phyloP scores from a whole-genome alignment of 768 basidiomycete genomes.

The Mycena rosella region DNA sequence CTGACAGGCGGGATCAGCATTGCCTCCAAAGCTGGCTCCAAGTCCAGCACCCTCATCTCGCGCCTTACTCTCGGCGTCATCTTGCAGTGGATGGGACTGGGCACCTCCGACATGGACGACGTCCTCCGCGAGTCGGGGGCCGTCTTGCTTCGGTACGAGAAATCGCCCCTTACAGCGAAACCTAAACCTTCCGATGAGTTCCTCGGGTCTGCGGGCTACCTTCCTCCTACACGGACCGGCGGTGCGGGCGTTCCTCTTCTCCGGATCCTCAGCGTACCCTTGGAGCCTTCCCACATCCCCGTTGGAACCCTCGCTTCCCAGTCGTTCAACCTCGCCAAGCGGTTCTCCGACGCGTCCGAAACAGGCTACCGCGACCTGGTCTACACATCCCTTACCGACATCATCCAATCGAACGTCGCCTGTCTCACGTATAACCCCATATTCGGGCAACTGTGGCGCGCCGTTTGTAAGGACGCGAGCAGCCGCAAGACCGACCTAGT shows the following conservation, averaged over 20 bases:
- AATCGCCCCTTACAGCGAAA: slow-evolving; percentile 31
- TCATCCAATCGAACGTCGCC: slow-evolving; percentile 44
- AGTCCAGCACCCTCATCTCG: slow-evolving; percentile 36
- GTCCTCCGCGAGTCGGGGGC: slow-evolving; percentile 27
- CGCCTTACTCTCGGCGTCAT: slow-evolving; percentile 42
- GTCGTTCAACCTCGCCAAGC: slow-evolving; percentile 38
- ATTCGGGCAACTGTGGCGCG: slow-evolving; percentile 47
- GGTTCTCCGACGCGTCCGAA: slow-evolving; percentile 38
- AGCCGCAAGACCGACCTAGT: slow-evolving; percentile 36
- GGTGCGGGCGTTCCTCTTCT: slow-evolving; percentile 6
- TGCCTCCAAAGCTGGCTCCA: slow-evolving; percentile 20
- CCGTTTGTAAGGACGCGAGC: slow-evolving; percentile 42
- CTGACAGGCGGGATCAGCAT: slow-evolving; percentile 42
- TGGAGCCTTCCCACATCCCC: slow-evolving; percentile 33
- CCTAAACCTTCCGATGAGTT: slow-evolving; percentile 35
- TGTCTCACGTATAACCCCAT: slow-evolving; percentile 44
- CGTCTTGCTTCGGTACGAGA: slow-evolving; percentile 27
- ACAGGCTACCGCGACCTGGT: slow-evolving; percentile 38
- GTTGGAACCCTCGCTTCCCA: slow-evolving; percentile 13
- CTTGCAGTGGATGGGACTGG: slow-evolving; percentile 44
- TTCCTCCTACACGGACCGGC: slow-evolving; percentile 29
- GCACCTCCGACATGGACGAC: slow-evolving; percentile 25
- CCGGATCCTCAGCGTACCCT: neutral
- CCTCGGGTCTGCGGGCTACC: slow-evolving; percentile 36
- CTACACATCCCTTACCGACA: slow-evolving; percentile 38